Base-by-base conservation (phyloP, 2,329 filamentous ascomycete species). In the Mariannaea elegans region DNA sequence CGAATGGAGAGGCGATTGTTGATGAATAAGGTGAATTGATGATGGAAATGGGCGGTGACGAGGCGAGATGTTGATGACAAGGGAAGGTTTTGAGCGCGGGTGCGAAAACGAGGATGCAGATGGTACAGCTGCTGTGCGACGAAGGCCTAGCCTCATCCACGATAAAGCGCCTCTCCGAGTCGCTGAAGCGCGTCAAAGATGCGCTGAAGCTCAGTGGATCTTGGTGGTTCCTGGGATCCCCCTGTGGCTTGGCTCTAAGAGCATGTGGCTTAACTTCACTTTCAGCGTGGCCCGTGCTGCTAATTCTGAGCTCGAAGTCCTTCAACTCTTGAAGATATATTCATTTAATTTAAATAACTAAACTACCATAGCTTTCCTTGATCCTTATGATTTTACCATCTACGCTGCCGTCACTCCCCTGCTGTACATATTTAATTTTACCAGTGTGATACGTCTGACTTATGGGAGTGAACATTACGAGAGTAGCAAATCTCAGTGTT, bases 111-210 rank as follows among this genome's bases (percentile, higher is more conserved):
- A 48, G 46, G 39, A 47, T 48, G 32, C 49, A 53, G 60, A 62
- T 59, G 56, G 49, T 49, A 59, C 56, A 54, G 50, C 50, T 54
- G 24, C 41, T 13, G 41, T 65, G 64, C 65, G 36, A 61, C 66
- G 65, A 57, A 64, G 56, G 62, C 47, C 62, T 65, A 59, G 52
- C 52, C 51, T 54, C 51, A 54, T 44, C 52, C 52, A 49, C 49
- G 47, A 62, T 23, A 52, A 44, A 59, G 56, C 50, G 50, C 31
- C 50, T 45, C 48, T 12, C 36, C 45, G 34, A 29, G 39, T 42
- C 51, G 65, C 65, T 69, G 55, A 62, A 56, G 67, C 69, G 69
- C 69, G 69, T 71, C 66, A 64, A 61, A 57, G 63, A 64, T 62
- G 62, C 62, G 54, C 62, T 65, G 62, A 63, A 65, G 36, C 31